These are phyloP conservation scores for Noccaea caerulescens DNA, from an alignment of 345 rosid genomes.

Conservation along the genomic window DNA sequence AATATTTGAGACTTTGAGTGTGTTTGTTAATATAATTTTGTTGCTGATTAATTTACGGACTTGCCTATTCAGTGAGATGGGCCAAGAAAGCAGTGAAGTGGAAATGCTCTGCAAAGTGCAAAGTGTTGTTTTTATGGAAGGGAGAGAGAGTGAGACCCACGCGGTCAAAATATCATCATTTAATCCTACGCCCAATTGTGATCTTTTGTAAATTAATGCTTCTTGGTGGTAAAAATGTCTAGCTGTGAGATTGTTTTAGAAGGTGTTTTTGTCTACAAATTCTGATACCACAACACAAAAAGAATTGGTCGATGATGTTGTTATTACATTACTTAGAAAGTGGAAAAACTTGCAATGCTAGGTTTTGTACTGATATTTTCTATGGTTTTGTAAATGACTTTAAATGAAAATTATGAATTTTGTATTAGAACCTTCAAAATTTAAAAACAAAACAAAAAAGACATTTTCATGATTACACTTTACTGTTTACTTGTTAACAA, in stretches of 20 bases:
- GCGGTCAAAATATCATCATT: background rate
- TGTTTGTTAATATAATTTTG: background rate
- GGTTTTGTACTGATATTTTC: background rate
- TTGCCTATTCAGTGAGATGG: conserved; percentile 26
- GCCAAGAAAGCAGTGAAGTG: conserved; percentile 16
- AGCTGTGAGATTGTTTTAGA: background rate
- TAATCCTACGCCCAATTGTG: conserved; percentile 21
- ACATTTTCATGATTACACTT: conserved; percentile 5
- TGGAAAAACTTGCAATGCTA: background rate
- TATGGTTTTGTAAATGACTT: background rate
- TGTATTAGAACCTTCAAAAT: background rate
- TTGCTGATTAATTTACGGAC: background rate
- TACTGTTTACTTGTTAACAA: background rate
- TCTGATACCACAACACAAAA: background rate
- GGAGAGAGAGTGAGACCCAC: conserved; percentile 26
- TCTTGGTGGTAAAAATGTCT: conserved; percentile 1
- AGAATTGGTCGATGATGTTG: background rate
- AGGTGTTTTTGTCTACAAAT: background rate
- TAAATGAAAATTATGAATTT: background rate
- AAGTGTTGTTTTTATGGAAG: conserved; percentile 11
- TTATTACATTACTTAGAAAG: background rate
- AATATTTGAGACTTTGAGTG: too few relatives aligned
- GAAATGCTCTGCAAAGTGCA: conserved; percentile 2
- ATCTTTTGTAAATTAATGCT: background rate
- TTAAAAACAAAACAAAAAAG: background rate